Evolutionary conservation across 2,329 filamentous ascomycete genomes (phyloP), one percentile per base, ranked within the genome.

Genomic region (Sclerotinia nivalis): DNA sequence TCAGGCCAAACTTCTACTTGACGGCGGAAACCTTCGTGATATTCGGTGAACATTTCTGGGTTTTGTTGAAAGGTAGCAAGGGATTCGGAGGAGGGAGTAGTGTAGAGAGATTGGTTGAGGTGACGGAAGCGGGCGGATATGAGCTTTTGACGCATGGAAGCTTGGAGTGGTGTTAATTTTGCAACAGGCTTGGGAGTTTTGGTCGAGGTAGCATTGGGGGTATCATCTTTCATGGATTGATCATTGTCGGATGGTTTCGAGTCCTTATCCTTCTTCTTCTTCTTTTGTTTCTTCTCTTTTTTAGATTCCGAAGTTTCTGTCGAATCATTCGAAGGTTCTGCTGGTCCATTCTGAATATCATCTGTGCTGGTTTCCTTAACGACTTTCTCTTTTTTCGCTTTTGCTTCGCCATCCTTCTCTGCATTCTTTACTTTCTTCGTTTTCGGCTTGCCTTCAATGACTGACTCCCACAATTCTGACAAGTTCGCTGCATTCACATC

Each of bases 1-100:
- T 95, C 92, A 10, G 96, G 96, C 96, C 96, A 99, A 2, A 94
- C 91, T 77, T 93, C 90, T 71, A 98, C 96, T 82, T 99, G 96
- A 67, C 94, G 92, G 1, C 94, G 91, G 85, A 99, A 99, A 47
- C 96, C 96, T 72, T 93, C 91, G 82, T 99, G 96, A 81, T 99
- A 99, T 81, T 98, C 94, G 75, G 88, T 86, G 82, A 98, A 99
- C 86, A 98, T 94, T 78, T 97, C 93, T 0, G 96, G 96, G 64
- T 92, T 93, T 47, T 91, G 85, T 66, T 88, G 84, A 83, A 99
- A 98, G 34, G 98, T 88, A 65, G 86, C 83, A 75, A 96, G 88
- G n/a, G 96, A 92, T 74, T 96, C 89, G 49, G 85, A 84, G 0
- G 96, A 99, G 0, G 94, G 92, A 10, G 90, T 92, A 6, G 95